Conservation (phyloP, 768 basidiomycete species). For the Suillus lakei region DNA sequence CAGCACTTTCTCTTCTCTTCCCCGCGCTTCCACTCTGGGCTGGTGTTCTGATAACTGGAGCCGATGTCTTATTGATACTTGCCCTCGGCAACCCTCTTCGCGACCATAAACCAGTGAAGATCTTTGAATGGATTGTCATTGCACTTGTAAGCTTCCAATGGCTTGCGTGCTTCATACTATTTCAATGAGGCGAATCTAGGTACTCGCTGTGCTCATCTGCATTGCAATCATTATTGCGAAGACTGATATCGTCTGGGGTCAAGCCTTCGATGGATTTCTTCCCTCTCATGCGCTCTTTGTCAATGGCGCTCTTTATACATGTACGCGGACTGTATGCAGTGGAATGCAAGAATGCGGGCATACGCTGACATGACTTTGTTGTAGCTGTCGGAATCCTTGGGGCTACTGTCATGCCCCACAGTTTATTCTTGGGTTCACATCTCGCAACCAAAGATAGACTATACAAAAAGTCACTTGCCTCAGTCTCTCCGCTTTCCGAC, state of each 20-base stretch:
- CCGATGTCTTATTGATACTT: conserved; percentile 73
- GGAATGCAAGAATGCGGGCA: conserved; percentile 13
- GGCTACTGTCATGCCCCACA: conserved; percentile 93
- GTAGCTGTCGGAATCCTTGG: conserved; percentile 74
- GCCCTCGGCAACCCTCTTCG: conserved; percentile 71
- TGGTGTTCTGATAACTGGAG: conserved; percentile 67
- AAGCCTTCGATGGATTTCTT: conserved; percentile 76
- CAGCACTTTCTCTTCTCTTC: conserved; percentile 77
- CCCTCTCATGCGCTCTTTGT: conserved; percentile 69
- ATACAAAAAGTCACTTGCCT: conserved; percentile 35
- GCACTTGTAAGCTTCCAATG: conserved; percentile 50
- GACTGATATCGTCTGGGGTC: conserved; percentile 70
- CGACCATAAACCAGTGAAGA: conserved; percentile 63
- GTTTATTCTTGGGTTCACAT: conserved; percentile 85
- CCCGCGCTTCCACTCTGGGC: conserved; percentile 71
- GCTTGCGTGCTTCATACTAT: conserved; percentile 10
- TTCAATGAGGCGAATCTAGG: conserved; percentile 40
- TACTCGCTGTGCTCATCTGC: conserved; percentile 73
- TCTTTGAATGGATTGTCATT: conserved; percentile 73
- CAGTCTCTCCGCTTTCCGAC: background rate
- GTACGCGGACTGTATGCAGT: conserved; percentile 42
- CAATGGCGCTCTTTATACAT: conserved; percentile 64
- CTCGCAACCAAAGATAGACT: conserved; percentile 84
- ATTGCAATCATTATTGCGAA: conserved; percentile 78
- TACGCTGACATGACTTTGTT: conserved; percentile 17